A percentile compares a stretch with the other conserved stretches of the same genome.
Evolutionary conservation across 352 stramenopile genomes (phyloP).

Genomic region (Phytopythium ostracodes): DNA sequence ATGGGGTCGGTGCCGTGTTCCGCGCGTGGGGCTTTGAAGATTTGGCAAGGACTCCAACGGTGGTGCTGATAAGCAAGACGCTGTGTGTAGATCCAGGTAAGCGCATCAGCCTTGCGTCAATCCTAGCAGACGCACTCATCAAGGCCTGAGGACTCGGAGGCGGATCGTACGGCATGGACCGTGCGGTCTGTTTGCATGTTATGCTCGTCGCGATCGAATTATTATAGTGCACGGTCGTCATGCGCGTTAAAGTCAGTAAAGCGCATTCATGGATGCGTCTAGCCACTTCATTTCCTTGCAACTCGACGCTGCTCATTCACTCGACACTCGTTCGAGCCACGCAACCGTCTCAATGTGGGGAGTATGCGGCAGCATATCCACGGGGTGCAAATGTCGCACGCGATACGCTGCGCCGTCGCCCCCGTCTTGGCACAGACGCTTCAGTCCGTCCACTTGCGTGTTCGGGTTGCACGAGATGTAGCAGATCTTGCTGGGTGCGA

Average conservation of each 20-base stretch:
- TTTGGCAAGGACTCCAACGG: constrained; percentile 10
- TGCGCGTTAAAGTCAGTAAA: too few relatives aligned
- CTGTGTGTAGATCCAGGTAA: constrained; percentile 19
- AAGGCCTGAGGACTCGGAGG: not conserved
- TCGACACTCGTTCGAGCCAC: constrained; percentile 35
- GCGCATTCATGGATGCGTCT: not conserved
- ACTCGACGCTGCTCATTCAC: not conserved
- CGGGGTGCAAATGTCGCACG: constrained; percentile 49
- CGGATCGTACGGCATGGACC: too few relatives aligned
- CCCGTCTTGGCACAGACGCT: constrained; percentile 27
- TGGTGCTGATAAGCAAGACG: constrained; percentile 25
- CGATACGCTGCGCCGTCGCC: constrained; percentile 22
- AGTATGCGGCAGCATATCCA: constrained; percentile 81
- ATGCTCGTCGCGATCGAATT: too few relatives aligned
- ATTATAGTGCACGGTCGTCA: too few relatives aligned
- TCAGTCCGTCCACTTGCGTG: constrained; percentile 56
- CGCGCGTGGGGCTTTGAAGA: not conserved
- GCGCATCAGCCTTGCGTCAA: not conserved
- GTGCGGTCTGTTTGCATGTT: too few relatives aligned
- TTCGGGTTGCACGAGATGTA: constrained; percentile 80
- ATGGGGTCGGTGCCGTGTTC: not conserved
- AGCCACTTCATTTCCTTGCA: not conserved
- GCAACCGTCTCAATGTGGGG: constrained; percentile 77
- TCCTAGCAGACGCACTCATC: not conserved
- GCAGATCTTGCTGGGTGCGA: constrained; percentile 47